Conservation (phyloP, 805 yeast species). For the Kazachstania africana region DNA sequence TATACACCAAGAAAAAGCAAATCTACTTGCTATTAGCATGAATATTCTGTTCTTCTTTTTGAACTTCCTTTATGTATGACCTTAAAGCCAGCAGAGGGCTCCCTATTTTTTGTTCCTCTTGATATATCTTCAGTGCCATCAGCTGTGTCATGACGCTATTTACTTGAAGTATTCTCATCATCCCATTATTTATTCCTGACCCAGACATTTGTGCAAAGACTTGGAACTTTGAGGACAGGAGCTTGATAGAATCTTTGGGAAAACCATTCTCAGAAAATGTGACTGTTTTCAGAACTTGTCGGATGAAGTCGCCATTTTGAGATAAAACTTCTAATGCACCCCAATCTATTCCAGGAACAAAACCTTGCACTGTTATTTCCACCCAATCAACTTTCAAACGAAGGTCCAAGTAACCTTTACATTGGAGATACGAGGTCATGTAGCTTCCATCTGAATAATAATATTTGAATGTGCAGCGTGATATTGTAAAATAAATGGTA, state of each 20-base stretch:
- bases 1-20: no score
- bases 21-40: neutral
- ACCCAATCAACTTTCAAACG: conserved; percentile 60
- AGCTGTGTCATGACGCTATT: conserved; percentile 71
- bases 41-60: neutral
- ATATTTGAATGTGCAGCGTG: conserved; percentile 36
- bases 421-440: conserved; percentile 48
- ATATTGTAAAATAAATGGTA: conserved; percentile 41
- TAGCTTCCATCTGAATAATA: conserved; percentile 61
- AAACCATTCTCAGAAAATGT: conserved; percentile 8
- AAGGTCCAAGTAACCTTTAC: conserved; percentile 51
- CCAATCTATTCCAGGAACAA: conserved; percentile 37
- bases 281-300: conserved; percentile 10
- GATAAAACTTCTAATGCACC: conserved; percentile 33
- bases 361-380: conserved; percentile 42
- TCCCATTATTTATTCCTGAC: conserved; percentile 53
- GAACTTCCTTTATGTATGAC: conserved; percentile 25
- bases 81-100: conserved; percentile 49
- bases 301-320: no score
- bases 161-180: conserved; percentile 63
- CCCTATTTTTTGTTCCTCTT: conserved; percentile 34
- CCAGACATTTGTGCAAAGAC: conserved; percentile 40
- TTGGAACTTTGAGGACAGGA: conserved; percentile 28
- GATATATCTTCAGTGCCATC: conserved; percentile 50
- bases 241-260: conserved; percentile 6